Evolutionary conservation across 1,284 basidiomycete species (phyloP).

Genomic region (Sporisorium reilianum): DNA sequence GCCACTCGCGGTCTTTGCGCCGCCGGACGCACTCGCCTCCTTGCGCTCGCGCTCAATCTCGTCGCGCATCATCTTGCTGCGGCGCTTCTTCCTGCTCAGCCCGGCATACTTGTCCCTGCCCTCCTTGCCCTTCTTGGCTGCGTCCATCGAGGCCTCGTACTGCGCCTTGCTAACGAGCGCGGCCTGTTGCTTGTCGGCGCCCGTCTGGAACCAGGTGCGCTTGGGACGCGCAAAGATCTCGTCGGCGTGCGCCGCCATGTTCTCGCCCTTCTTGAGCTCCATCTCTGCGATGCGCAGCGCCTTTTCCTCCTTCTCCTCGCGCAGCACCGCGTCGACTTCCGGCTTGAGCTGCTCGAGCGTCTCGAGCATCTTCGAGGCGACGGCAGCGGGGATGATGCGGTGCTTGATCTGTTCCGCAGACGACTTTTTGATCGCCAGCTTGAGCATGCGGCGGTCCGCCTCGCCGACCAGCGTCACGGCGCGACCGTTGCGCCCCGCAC

Average conservation of each 20-base stretch:
- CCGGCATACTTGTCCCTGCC: constrained; percentile 54
- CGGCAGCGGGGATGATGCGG: constrained; percentile 86
- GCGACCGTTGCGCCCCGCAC: constrained; percentile 68
- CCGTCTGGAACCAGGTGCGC: constrained; percentile 95
- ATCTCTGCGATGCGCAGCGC: constrained; percentile 82
- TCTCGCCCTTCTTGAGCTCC: constrained; percentile 94
- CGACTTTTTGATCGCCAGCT: constrained; percentile 91
- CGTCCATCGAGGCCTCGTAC: constrained; percentile 57
- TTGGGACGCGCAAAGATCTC: constrained; percentile 95
- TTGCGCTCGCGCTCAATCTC: constrained; percentile 56
- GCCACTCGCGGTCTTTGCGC: constrained; percentile 22
- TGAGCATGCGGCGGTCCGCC: constrained; percentile 94
- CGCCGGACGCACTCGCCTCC: constrained; percentile 18
- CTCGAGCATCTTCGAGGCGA: constrained; percentile 78
- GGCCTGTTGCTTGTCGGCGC: constrained; percentile 79
- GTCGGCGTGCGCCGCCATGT: constrained; percentile 92
- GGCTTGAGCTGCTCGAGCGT: constrained; percentile 80
- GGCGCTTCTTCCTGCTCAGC: constrained; percentile 58
- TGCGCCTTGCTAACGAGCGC: constrained; percentile 37
- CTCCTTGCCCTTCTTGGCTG: constrained; percentile 22
- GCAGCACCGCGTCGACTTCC: constrained; percentile 84
- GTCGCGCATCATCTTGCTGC: constrained; percentile 59
- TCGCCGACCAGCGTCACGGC: constrained; percentile 97
- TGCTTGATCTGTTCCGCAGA: constrained; percentile 87
- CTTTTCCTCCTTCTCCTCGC: constrained; percentile 96